These are phyloP conservation scores for Aspergillus bertholletiae DNA, from an alignment of 495 filamentous ascomycete genomes.

Conservation along the genomic window DNA sequence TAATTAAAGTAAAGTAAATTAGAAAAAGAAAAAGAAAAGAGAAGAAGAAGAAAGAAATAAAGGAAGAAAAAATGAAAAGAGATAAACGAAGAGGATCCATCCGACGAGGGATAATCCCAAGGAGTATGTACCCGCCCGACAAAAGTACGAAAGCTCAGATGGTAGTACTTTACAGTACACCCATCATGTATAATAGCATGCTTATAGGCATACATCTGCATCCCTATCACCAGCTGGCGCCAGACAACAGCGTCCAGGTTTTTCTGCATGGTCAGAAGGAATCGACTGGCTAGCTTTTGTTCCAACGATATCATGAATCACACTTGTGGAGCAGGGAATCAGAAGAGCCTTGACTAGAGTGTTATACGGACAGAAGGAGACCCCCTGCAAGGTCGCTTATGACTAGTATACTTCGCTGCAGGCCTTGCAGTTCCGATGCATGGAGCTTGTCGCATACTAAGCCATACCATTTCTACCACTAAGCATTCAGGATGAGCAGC, in stretches of 20 bases:
- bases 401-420: conserved; percentile 3
- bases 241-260: conserved; percentile 19
- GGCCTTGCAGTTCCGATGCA: conserved; percentile 11
- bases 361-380: background rate
- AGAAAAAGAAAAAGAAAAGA: too few relatives aligned
- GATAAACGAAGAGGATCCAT: background rate
- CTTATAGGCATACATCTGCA: conserved; percentile 1
- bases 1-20: too few relatives aligned
- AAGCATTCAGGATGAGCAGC: background rate
- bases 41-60: background rate
- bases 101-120: background rate
- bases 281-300: background rate
- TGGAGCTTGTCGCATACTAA: conserved; percentile 8
- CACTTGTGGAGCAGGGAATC: background rate
- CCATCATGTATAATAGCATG: background rate
- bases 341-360: background rate
- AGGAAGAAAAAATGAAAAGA: background rate
- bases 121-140: background rate
- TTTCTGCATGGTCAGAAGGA: background rate
- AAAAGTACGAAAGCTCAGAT: too few relatives aligned
- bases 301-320: background rate
- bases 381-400: conserved; percentile 4
- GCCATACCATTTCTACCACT: background rate
- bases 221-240: conserved; percentile 19
- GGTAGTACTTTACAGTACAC: too few relatives aligned